phyloP scores from a whole-genome alignment of 2,329 filamentous ascomycete genomes.

The Pseudogymnoascus sp. region DNA sequence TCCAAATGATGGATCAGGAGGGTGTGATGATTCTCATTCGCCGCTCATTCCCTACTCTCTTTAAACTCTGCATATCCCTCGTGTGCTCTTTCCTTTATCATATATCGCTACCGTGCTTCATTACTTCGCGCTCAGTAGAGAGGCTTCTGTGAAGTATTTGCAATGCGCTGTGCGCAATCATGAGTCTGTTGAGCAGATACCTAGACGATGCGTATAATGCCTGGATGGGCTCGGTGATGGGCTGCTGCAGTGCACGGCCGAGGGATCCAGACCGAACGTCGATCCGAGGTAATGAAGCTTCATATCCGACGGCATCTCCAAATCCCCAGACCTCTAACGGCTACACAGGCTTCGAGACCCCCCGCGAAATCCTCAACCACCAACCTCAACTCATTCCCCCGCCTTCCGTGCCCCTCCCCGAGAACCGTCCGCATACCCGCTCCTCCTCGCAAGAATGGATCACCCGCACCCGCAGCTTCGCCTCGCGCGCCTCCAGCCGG shows the following conservation, averaged over 20 bases:
- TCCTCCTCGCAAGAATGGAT: conserved; percentile 20
- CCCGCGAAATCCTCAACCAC: conserved; percentile 31
- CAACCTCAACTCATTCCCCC: conserved; percentile 32
- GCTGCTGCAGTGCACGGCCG: conserved; percentile 20
- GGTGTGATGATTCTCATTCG: not conserved
- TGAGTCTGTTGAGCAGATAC: conserved; percentile 26
- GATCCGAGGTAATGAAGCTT: conserved; percentile 19
- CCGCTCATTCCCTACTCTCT: not conserved
- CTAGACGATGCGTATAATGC: conserved; percentile 25
- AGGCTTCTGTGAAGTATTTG: not conserved
- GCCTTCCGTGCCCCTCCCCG: conserved; percentile 24
- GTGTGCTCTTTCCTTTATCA: not conserved
- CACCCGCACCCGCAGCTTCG: conserved; percentile 31
- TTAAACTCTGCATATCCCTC: not conserved
- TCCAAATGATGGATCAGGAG: not conserved
- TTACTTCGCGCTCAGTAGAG: not conserved
- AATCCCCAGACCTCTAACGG: not conserved
- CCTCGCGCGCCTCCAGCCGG: conserved; percentile 33
- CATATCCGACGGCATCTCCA: not conserved
- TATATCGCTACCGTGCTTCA: not conserved
- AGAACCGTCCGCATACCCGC: conserved; percentile 24
- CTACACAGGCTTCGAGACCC: conserved; percentile 25
- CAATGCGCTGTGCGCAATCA: conserved; percentile 11
- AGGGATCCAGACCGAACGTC: conserved; percentile 15
- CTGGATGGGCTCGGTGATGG: conserved; percentile 22